Evolutionary conservation across 148 eudicot species (phyloP).

Genomic region (Drosera capensis): DNA sequence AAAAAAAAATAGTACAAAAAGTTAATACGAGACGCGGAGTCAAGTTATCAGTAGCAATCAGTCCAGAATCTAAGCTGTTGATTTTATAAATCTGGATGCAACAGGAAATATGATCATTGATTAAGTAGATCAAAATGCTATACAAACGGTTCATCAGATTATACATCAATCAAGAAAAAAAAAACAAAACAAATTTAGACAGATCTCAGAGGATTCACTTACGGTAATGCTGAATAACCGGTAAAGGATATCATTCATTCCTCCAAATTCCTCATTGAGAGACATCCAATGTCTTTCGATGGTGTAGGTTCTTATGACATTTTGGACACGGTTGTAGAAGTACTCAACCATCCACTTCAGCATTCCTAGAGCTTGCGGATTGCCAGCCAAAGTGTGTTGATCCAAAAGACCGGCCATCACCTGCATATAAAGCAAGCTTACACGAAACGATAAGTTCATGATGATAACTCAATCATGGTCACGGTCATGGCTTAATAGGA

Average conservation of each 20-base stretch:
- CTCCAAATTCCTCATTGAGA: slow-evolving; percentile 82
- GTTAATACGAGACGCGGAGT: slow-evolving; percentile 5
- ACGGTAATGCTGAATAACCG: slow-evolving; percentile 60
- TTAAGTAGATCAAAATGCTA: too few species aligned
- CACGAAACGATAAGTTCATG: background rate
- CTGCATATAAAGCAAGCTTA: slow-evolving; percentile 17
- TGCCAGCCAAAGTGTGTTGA: slow-evolving; percentile 55
- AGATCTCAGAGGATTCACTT: slow-evolving; percentile 12
- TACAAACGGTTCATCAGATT: too few species aligned
- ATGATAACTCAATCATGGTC: background rate
- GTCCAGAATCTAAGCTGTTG: too few species aligned
- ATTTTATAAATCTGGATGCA: too few species aligned
- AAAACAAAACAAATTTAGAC: too few species aligned
- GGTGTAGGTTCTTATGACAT: slow-evolving; percentile 43
- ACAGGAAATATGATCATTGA: too few species aligned
- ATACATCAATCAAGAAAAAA: too few species aligned
- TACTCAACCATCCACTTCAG: slow-evolving; percentile 66
- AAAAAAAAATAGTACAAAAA: background rate
- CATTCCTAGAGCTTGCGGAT: slow-evolving; percentile 59
- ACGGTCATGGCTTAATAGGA: too few species aligned
- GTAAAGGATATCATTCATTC: slow-evolving; percentile 91
- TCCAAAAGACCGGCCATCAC: slow-evolving; percentile 89
- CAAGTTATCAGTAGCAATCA: too few species aligned
- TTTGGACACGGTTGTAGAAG: slow-evolving; percentile 68
- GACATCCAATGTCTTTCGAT: slow-evolving; percentile 63